phyloP scores from a whole-genome alignment of 2,329 filamentous ascomycete species.

The Fusarium compactum region DNA sequence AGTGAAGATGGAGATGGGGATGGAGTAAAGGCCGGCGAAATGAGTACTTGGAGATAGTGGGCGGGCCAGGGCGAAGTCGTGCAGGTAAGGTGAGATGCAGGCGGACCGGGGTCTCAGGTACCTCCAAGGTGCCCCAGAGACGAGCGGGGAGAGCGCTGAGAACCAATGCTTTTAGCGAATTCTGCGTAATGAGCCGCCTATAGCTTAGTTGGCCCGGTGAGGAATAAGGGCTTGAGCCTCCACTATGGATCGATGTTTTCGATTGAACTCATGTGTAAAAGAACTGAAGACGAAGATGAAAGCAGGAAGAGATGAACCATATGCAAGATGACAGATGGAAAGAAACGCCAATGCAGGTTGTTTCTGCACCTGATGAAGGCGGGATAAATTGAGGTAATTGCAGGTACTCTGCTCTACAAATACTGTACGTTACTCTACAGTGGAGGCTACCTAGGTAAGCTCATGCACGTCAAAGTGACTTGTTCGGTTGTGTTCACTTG shows the following conservation, averaged over 20 bases:
- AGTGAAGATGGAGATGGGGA: constrained; percentile 36
- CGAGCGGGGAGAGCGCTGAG: constrained; percentile 34
- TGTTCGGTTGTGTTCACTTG: constrained; percentile 42
- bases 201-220: constrained; percentile 31
- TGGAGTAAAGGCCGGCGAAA: constrained; percentile 46
- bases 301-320: not conserved
- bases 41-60: constrained; percentile 46
- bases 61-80: constrained; percentile 38
- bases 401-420: not conserved
- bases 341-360: constrained; percentile 1
- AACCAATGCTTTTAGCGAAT: constrained; percentile 37
- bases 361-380: constrained; percentile 21
- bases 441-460: constrained; percentile 4
- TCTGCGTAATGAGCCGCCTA: constrained; percentile 25
- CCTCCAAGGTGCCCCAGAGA: constrained; percentile 30
- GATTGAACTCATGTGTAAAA: constrained; percentile 7
- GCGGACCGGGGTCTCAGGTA: constrained; percentile 36
- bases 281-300: constrained; percentile 2
- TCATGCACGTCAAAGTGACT: constrained; percentile 42
- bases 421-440: not conserved
- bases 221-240: not conserved
- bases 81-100: constrained; percentile 36
- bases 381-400: constrained; percentile 17
- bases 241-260: constrained; percentile 13
- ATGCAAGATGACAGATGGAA: not conserved